These are phyloP conservation scores for Aspergillus funiculosus DNA, from an alignment of 495 filamentous ascomycete genomes.

Conservation along the genomic window DNA sequence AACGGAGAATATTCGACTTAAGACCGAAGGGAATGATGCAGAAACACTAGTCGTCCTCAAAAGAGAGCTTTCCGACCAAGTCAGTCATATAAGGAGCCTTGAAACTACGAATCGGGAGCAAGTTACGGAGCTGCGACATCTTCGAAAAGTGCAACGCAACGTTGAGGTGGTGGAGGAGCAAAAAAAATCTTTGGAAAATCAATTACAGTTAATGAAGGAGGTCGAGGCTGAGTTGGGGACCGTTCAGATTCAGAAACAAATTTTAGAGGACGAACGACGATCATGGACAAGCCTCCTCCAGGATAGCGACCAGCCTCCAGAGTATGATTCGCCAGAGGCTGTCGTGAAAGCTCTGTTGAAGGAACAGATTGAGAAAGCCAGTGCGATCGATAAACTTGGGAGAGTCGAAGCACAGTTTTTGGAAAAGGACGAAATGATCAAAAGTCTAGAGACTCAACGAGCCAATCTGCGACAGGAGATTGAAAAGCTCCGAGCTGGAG, in stretches of 20 bases:
- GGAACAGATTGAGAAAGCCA: conserved; percentile 71
- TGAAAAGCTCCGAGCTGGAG: conserved; percentile 55
- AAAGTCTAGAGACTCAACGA: conserved; percentile 63
- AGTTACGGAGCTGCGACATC: conserved; percentile 67
- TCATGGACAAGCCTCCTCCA: conserved; percentile 86
- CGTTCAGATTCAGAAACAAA: conserved; percentile 71
- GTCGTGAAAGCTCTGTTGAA: conserved; percentile 77
- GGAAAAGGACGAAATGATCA: conserved; percentile 75
- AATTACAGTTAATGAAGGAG: conserved; percentile 66
- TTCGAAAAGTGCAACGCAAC: conserved; percentile 71
- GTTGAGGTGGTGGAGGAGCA: conserved; percentile 95
- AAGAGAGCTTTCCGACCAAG: conserved; percentile 81
- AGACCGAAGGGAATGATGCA: conserved; percentile 76
- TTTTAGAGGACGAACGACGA: conserved; percentile 79
- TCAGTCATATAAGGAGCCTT: conserved; percentile 77
- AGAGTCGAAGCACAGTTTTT: conserved; percentile 69
- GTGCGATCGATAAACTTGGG: conserved; percentile 71
- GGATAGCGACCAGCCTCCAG: conserved; percentile 54
- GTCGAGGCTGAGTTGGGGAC: conserved; percentile 71
- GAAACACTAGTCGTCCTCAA: conserved; percentile 78
- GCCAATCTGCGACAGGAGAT: conserved; percentile 55
- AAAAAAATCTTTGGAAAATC: conserved; percentile 75
- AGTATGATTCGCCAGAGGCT: conserved; percentile 84
- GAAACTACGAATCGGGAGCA: conserved; percentile 79
- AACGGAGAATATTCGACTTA: conserved; percentile 73